These are phyloP conservation scores for Coelastrella sp. DNA, from an alignment of 139 green algal genomes.

Conservation along the genomic window DNA sequence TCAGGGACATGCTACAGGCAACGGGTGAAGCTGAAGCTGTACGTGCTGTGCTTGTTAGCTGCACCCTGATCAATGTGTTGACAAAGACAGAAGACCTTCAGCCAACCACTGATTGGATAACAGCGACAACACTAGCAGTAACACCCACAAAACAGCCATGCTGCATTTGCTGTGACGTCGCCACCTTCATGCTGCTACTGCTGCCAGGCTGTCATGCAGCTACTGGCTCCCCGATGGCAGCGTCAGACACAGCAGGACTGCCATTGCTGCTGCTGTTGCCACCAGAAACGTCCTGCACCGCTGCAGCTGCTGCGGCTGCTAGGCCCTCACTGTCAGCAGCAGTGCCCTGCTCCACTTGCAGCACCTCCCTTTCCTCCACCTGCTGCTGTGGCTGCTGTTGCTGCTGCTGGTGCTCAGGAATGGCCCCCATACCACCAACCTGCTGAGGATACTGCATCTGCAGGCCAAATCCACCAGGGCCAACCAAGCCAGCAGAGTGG, in stretches of 20 bases:
- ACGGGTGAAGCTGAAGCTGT: neutral
- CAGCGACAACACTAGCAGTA: neutral
- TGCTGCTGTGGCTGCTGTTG: conserved; percentile 32
- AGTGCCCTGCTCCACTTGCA: neutral
- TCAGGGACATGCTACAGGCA: neutral
- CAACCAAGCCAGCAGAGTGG: neutral
- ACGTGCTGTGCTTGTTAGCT: neutral
- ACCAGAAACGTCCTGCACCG: neutral
- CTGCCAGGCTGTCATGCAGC: conserved; percentile 1
- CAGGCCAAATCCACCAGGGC: neutral
- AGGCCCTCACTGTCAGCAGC: neutral
- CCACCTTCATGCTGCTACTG: neutral
- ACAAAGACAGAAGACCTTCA: too few species aligned
- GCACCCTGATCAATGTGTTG: neutral
- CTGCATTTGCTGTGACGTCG: neutral
- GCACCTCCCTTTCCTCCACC: neutral
- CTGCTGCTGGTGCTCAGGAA: conserved; percentile 45
- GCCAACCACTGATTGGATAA: too few species aligned
- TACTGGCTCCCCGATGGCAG: neutral
- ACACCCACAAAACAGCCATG: neutral
- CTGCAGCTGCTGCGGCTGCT: neutral
- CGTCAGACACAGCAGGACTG: neutral
- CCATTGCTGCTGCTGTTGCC: conserved; percentile 24
- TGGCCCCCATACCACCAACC: conserved; percentile 10
- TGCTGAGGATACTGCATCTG: conserved; percentile 3